These are phyloP conservation scores for Candida stauntonica DNA, from an alignment of 805 yeast species.

Conservation along the genomic window DNA sequence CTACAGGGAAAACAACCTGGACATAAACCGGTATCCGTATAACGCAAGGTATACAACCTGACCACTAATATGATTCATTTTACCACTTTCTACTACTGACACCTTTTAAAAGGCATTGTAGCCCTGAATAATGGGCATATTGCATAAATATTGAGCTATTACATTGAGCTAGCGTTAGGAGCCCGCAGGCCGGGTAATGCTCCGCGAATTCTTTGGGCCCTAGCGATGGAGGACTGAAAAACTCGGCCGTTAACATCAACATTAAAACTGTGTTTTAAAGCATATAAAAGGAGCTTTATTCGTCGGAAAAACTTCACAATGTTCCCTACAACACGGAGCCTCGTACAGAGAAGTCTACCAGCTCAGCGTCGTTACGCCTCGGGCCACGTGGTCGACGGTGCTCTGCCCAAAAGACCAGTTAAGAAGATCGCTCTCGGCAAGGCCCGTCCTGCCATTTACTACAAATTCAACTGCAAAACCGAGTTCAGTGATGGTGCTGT, in stretches of 20 bases:
- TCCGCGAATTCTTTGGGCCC: too few species aligned
- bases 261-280: too few species aligned
- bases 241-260: too few species aligned
- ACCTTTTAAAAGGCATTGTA: too few species aligned
- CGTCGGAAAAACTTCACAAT: too few species aligned
- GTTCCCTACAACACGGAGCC: conserved; percentile 3
- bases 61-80: background rate
- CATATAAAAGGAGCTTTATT: too few species aligned
- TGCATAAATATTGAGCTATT: too few species aligned
- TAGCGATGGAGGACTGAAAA: too few species aligned
- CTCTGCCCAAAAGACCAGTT: conserved; percentile 49
- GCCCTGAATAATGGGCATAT: too few species aligned
- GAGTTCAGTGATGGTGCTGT: conserved; percentile 95
- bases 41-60: background rate
- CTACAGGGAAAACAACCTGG: conserved; percentile 1
- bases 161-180: too few species aligned
- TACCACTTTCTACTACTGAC: too few species aligned
- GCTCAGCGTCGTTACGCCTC: conserved; percentile 13
- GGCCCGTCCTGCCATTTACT: conserved; percentile 89
- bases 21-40: background rate
- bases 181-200: too few species aligned
- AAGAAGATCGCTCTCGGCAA: conserved; percentile 72
- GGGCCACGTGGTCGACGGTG: conserved; percentile 19
- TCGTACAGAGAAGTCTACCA: background rate
- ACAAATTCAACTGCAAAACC: conserved; percentile 84